Base-by-base conservation (phyloP, 1,139 yeast species). In the Protomyces pachydermus region DNA sequence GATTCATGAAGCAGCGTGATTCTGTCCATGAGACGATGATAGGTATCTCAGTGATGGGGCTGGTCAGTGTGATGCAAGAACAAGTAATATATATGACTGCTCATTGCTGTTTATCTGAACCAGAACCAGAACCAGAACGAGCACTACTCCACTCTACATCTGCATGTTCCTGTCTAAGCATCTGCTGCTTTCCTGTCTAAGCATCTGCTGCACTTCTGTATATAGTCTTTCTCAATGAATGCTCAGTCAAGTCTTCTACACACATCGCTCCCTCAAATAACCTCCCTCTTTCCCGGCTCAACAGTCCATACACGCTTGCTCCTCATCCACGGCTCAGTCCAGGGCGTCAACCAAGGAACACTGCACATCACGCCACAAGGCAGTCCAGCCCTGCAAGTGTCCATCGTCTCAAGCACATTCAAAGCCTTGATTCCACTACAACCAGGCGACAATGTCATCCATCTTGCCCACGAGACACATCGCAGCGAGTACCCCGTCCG, bases 341-440 rank as follows among this genome's bases (percentile, higher is more conserved):
- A 74, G 3, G 65, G 61, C 16, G 65, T 64, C 12, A 61, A 61
- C 3, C 56, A 65, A 1, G 69, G 68, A 48, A 66, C 69, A 23
- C 67, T 71, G 1, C 70, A 76, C 9, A 79, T 83, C n/a, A 75
- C 80, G 1, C 82, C 82, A 1, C 77, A 82, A 69, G 74, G 76
- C 35, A 78, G 79, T 67, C 95, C 97, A 0, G 83, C 91, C 0
- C 86, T 84, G 70, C 77, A 81, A 64, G 87, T 81, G 71, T 95
- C 91, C 67, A 83, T 91, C 83, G 85, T 65, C 78, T 82, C 54
- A 85, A 87, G 1, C 80, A 81, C 67, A n/a, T 93, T 91, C 79
- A 91, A 90, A 73, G 89, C 88, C 0, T 71, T 88, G 25, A 78
- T 88, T 2, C 89, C 88, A 69, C 80, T 91, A 37, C 82, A 85